Base-by-base conservation (phyloP, 2,329 filamentous ascomycete species). In the Colletotrichum sp. region DNA sequence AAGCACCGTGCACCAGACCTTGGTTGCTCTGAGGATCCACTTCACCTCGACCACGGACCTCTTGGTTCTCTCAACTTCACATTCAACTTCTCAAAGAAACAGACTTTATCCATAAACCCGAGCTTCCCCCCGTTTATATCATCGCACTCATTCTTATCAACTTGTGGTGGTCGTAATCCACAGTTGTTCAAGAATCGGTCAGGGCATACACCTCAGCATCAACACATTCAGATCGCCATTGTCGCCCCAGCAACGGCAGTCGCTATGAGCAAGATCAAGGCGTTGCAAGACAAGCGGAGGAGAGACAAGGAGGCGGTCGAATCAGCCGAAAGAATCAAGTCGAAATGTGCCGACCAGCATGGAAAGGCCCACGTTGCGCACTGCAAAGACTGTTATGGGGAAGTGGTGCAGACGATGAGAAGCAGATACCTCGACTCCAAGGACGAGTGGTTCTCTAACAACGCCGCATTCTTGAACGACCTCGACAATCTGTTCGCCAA, bases 381-480 rank as follows among this genome's bases (percentile, higher is more conserved):
- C 60, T 92, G 89, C 79, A 79, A 85, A 12, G 82, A 85, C 28
- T 91, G 90, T 80, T 90, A 88, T 82, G 81, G 81, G 24, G 85
- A 87, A 70, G 81, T 90, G 6, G 79, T 92, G 57, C 86, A 89
- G 39, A 84, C 85, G 39, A 84, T 92, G 80, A 81, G 85, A 71
- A 81, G 83, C 68, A 84, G 85, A 55, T 89, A 87, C 76, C 79
- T 85, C 18, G 81, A 83, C 55, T 75, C 75, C 30, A 71, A 75
- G 60, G 80, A 83, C 24, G 88, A 90, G 80, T 92, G 90, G 90
- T 91, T 91, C 80, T 84, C 87, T 4, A 85, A 86, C 62, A 84
- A 89, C 36, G 84, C 84, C 34, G 83, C 83, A 9, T 91, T 92
- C 75, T 82, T 91, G 26, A 83, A 86, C 68, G 88, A 89, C 71